These are phyloP conservation scores for Penicillium sp. DNA, from an alignment of 2,329 filamentous ascomycete genomes.

Conservation along the genomic window DNA sequence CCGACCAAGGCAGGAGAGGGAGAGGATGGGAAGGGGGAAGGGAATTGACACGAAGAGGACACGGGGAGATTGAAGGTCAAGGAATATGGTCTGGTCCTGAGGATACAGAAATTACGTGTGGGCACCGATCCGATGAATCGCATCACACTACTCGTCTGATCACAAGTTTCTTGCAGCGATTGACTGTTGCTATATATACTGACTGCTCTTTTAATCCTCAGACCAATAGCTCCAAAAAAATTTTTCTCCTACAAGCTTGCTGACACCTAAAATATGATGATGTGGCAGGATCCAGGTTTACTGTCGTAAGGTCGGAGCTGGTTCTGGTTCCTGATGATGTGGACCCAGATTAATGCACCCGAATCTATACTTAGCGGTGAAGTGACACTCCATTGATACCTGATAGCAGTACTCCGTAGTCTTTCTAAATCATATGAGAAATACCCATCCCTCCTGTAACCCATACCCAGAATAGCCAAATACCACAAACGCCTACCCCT, in stretches of 20 bases:
- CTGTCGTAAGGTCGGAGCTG: not conserved
- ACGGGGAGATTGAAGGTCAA: conserved; percentile 10
- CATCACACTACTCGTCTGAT: not conserved
- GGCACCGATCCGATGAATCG: conserved; percentile 13
- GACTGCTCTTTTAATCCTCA: not conserved
- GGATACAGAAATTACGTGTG: conserved; percentile 13
- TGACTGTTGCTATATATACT: not conserved
- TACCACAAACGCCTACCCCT: conserved; percentile 18
- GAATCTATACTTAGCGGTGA: conserved; percentile 1
- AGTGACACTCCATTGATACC: conserved; percentile 6
- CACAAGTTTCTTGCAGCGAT: conserved; percentile 8
- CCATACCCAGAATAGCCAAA: conserved; percentile 11
- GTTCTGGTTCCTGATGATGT: conserved; percentile 3
- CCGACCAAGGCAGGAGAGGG: conserved; percentile 31
- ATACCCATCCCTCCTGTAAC: conserved; percentile 6
- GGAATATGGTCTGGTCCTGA: conserved; percentile 6
- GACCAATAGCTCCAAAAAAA: too few species aligned
- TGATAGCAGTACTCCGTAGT: not conserved
- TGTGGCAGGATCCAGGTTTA: not conserved
- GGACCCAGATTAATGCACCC: not conserved
- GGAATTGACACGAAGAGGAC: conserved; percentile 20
- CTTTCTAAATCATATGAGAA: conserved; percentile 11
- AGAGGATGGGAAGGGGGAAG: conserved; percentile 25
- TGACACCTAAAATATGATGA: not conserved
- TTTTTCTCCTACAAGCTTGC: not conserved